Evolutionary conservation across 2,329 filamentous ascomycete species (phyloP), one percentile per base, ranked within the genome.

Genomic region (Fusarium sp.): DNA sequence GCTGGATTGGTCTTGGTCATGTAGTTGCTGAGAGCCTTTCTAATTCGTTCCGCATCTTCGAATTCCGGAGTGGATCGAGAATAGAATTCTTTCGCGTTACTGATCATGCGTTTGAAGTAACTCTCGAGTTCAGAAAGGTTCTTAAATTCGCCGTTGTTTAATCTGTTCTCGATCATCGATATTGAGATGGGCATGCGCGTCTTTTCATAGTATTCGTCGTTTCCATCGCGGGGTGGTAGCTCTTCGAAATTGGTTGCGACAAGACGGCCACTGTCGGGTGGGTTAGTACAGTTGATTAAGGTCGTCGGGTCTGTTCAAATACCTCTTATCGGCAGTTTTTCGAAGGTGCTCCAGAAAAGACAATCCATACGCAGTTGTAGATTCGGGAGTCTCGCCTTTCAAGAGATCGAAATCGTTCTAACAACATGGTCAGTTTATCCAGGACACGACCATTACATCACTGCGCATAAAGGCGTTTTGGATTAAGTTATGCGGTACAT

Each of bases 1-100:
- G 92, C 92, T 15, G 94, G 93, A 73, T 97, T 97, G 72, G 91
- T 86, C 77, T 92, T 92, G 57, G 90, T 91, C 93, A 97, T 97
- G 78, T 89, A 93, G 74, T 94, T 95, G 77, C 92, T 94, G 40
- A 95, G 85, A 4, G 93, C 90, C 80, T 97, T 97, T 46, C 94
- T 87, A 45, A 97, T 87, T 49, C 93, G 89, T 79, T 97, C 94
- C 10, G 94, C 93, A 81, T 97, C 93, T 42, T 93, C 91, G 76
- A 91, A 95, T 37, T 91, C 85, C 59, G 88, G 82, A 0, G 92
- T 93, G 42, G 86, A 86, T 71, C 91, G 91, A 62, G 90, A 85
- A 75, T 95, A 95, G 80, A 89, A 96, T 55, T 93, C 89, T 78
- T 97, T 97, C 36, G 92, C 92, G 75, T 97, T 97, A 69, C 89